phyloP scores from a whole-genome alignment of 2,329 filamentous ascomycete species.

The Hymenoscyphus fraxineus region DNA sequence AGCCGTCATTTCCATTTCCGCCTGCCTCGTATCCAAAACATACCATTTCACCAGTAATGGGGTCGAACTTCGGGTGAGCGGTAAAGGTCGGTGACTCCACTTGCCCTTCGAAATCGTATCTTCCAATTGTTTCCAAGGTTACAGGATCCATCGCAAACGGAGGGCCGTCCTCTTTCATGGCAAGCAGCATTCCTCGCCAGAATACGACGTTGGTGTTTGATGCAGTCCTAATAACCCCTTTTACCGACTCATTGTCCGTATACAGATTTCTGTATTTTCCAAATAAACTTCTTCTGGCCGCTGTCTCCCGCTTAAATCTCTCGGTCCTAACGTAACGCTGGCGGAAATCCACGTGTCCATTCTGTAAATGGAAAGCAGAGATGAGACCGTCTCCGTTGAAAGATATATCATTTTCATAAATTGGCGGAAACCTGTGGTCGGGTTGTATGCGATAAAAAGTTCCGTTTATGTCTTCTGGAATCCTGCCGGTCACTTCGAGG shows the following conservation, averaged over 20 bases:
- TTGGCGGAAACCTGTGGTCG: conserved; percentile 49
- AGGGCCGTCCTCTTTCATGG: conserved; percentile 50
- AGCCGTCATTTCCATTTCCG: conserved; percentile 42
- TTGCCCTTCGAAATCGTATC: conserved; percentile 49
- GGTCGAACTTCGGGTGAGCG: conserved; percentile 51
- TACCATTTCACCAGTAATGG: conserved; percentile 48
- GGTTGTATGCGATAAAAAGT: conserved; percentile 44
- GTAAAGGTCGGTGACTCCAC: conserved; percentile 46
- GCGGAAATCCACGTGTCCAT: conserved; percentile 34
- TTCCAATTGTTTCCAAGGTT: conserved; percentile 47
- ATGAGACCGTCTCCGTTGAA: conserved; percentile 36
- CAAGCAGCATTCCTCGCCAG: conserved; percentile 53
- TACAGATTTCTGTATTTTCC: conserved; percentile 55
- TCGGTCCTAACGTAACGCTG: conserved; percentile 35
- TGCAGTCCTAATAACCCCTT: conserved; percentile 52
- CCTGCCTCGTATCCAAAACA: conserved; percentile 50
- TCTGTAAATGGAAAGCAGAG: conserved; percentile 32
- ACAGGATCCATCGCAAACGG: conserved; percentile 47
- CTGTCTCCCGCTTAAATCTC: conserved; percentile 29
- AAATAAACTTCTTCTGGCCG: conserved; percentile 39
- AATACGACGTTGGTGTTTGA: conserved; percentile 59
- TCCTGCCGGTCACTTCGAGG: conserved; percentile 39
- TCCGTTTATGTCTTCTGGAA: conserved; percentile 42
- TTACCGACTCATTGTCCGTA: conserved; percentile 52
- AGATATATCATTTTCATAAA: conserved; percentile 49